Evolutionary conservation across 2,329 filamentous ascomycete species (phyloP).

Genomic region (Penicillium sp.): DNA sequence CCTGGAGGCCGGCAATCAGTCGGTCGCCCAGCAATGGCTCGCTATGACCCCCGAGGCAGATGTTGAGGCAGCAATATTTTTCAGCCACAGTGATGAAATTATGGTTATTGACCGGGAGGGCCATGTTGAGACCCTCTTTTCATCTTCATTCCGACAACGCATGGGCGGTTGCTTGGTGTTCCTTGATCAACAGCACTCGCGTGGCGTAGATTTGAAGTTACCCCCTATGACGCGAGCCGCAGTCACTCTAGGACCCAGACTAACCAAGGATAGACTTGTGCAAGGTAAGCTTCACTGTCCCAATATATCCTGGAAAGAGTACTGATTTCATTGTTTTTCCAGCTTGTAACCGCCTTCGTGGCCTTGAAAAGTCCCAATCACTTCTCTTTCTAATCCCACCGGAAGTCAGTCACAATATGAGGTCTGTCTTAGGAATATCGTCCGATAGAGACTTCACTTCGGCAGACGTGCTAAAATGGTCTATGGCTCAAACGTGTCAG

Average conservation of each 20-base stretch:
- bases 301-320: neutral
- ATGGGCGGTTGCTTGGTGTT: neutral
- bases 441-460: neutral
- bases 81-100: neutral
- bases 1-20: neutral
- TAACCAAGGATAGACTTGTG: neutral
- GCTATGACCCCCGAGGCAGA: neutral
- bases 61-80: neutral
- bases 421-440: neutral
- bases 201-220: neutral
- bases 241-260: neutral
- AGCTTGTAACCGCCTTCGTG: neutral
- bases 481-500: neutral
- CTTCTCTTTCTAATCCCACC: neutral
- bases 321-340: neutral
- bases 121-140: neutral
- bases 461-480: neutral
- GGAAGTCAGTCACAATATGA: neutral
- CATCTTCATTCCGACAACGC: neutral
- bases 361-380: neutral
- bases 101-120: neutral
- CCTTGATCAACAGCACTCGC: neutral
- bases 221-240: neutral
- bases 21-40: neutral
- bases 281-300: neutral